Conservation (phyloP, 257 asterid genomes). For the Gynochthodes officinalis region DNA sequence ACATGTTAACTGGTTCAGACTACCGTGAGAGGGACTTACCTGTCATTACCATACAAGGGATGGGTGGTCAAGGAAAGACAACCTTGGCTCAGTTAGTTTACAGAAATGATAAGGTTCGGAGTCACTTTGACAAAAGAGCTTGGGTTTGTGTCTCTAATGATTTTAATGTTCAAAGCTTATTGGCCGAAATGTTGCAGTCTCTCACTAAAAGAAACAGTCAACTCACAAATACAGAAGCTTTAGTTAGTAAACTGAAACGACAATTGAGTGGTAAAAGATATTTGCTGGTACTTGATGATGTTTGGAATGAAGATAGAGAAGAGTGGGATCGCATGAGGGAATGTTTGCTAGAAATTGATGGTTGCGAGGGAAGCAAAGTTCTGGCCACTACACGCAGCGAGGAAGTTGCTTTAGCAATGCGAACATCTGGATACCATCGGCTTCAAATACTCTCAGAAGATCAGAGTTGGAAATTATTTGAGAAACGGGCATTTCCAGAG, state of each 20-base stretch:
- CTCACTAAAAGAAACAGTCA: neutral
- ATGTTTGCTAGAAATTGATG: no score
- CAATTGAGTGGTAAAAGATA: constrained; percentile 1
- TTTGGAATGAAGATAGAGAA: constrained; percentile 14
- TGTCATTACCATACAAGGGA: constrained; percentile 10
- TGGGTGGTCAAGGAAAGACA: constrained; percentile 25
- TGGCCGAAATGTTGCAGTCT: constrained; percentile 14
- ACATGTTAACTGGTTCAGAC: neutral
- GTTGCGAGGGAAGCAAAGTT: no score
- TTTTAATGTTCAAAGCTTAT: neutral
- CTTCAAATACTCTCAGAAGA: no score
- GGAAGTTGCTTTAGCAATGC: no score
- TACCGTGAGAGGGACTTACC: neutral
- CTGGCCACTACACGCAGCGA: no score
- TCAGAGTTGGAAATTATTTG: no score
- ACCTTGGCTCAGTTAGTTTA: constrained; percentile 11
- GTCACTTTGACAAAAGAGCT: constrained; percentile 3
- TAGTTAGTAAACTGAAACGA: constrained; percentile 3
- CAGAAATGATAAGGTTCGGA: neutral
- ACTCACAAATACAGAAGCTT: constrained; percentile 11
- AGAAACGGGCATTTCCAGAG: no score
- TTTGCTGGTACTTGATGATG: constrained; percentile 25
- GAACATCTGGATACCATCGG: no score
- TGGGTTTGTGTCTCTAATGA: constrained; percentile 23
- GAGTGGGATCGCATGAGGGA: constrained; percentile 9